Evolutionary conservation across 768 basidiomycete genomes (phyloP), one percentile per base, ranked within the genome.

Genomic region (Tremella mesenterica): DNA sequence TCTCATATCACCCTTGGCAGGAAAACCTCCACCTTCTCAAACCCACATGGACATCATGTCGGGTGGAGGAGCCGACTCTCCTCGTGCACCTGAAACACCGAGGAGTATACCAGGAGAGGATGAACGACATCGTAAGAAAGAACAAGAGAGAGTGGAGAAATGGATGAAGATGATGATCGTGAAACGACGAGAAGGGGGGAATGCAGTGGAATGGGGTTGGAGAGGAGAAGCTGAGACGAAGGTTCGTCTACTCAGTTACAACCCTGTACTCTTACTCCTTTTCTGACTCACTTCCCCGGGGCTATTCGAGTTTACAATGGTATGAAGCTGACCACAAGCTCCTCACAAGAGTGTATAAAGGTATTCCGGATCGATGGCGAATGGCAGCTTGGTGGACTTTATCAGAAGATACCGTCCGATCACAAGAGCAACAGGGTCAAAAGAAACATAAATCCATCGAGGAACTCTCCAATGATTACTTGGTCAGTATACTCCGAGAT

Each of bases 351-450:
- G 81, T 84, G 48, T 96, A 88, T 78, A 99, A 99, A 70, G 95
- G 95, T 52, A 83, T 97, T 27, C 95, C 95, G 1, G 93, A 97
- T 73, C 81, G 91, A 45, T 99, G 95, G 95, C 79, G 95, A 36
- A 77, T 81, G 47, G 93, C 89, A 3, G 88, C 84, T 0, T 99
- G 95, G 95, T 87, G 85, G 60, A 76, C 86, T 7, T 73, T 96
- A 56, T 81, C 89, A 75, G 80, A 77, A 52, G 57, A 61, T 25
- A 21, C 36, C n/a, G n/a, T n/a, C n/a, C n/a, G n/a, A n/a, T n/a
- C n/a, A n/a, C n/a, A n/a, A n/a, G 39, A 38, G 38, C n/a, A 21
- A 50, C 12, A n/a, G 53, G 27, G 29, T 18, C 25, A 12, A 48
- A 48, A 14, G 58, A 62, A 44, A 54, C 25, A 62, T 56, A 44